These are phyloP conservation scores for Neocallimastix lanati DNA, from an alignment of 192 early-diverging fungal species.

Conservation along the genomic window DNA sequence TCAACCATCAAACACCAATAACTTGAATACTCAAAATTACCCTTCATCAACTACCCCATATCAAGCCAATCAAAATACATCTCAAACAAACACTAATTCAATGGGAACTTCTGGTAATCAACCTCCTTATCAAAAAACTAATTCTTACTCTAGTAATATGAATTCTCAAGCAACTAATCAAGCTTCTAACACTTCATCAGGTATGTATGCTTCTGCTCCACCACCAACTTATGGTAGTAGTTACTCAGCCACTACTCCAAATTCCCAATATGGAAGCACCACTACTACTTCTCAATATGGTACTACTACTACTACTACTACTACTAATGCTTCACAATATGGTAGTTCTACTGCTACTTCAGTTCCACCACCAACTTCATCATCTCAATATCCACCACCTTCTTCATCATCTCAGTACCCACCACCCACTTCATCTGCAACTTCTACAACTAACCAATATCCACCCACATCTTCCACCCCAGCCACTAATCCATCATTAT, in stretches of 20 bases:
- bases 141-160: background rate
- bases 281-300: background rate
- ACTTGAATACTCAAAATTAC: background rate
- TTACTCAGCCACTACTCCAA: background rate
- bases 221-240: background rate
- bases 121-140: background rate
- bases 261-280: background rate
- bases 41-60: background rate
- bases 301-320: background rate
- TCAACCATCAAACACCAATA: background rate
- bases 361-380: background rate
- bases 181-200: background rate
- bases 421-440: too few relatives aligned
- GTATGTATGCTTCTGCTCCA: background rate
- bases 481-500: too few relatives aligned
- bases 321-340: background rate
- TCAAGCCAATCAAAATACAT: background rate
- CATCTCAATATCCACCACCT: background rate
- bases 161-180: background rate
- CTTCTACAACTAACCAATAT: too few relatives aligned
- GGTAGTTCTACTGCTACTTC: background rate
- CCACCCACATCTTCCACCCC: too few relatives aligned
- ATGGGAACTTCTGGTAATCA: background rate
- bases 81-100: background rate
- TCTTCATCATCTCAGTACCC: too few relatives aligned